These are phyloP conservation scores for Musa beccarii DNA, from an alignment of 176 grass and related monocot species.

Conservation along the genomic window DNA sequence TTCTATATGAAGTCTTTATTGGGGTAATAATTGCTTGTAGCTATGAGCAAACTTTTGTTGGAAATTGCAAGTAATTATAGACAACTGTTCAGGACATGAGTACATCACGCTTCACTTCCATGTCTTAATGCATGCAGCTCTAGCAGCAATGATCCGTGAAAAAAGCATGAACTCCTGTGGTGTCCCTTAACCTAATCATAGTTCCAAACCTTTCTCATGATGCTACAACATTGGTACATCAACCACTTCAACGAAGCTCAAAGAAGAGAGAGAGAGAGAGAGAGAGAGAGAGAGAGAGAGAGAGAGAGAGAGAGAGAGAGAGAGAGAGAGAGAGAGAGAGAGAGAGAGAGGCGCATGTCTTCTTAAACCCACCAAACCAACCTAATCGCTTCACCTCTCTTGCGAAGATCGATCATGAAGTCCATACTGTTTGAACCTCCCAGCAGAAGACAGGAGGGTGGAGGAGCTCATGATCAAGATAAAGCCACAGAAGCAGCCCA, in stretches of 20 bases:
- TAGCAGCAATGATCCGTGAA: background rate
- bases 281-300: too few species aligned
- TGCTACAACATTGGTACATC: too few species aligned
- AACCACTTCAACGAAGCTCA: too few species aligned
- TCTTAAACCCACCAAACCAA: too few species aligned
- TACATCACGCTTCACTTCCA: background rate
- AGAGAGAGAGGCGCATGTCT: background rate
- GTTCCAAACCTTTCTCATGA: too few species aligned
- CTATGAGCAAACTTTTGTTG: background rate
- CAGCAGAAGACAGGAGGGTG: background rate
- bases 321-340: too few species aligned
- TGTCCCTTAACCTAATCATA: too few species aligned
- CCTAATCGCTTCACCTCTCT: too few species aligned
- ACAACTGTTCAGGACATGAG: background rate
- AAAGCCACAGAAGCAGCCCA: conserved; percentile 10
- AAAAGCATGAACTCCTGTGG: too few species aligned
- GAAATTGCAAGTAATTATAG: background rate
- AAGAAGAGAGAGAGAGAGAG: background rate
- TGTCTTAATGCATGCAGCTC: background rate
- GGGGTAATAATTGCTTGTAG: background rate
- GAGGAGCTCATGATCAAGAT: background rate
- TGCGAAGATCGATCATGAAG: background rate
- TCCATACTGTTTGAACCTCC: background rate
- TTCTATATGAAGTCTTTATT: background rate
- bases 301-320: too few species aligned